These are phyloP conservation scores for Talaromyces funiculosus DNA, from an alignment of 2,329 filamentous ascomycete genomes.

Conservation along the genomic window DNA sequence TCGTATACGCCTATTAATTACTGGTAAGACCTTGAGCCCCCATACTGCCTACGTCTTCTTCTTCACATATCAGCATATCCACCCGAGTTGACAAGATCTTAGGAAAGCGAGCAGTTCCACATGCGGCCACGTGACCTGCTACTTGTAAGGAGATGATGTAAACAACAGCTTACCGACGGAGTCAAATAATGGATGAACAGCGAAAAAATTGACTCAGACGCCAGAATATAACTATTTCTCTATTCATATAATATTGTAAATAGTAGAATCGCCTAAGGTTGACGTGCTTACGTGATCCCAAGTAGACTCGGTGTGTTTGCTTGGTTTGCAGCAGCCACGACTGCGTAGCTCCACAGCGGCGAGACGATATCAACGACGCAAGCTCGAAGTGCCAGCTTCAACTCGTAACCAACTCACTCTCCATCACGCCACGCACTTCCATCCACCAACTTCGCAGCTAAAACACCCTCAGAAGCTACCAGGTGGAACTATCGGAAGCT, in stretches of 20 bases:
- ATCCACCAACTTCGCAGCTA: conserved; percentile 2
- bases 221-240: not conserved
- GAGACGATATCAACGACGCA: conserved; percentile 5
- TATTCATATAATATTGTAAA: not conserved
- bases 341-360: conserved; percentile 10
- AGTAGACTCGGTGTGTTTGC: not conserved
- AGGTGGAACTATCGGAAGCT: not conserved
- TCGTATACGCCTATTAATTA: not conserved
- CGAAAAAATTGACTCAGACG: no score
- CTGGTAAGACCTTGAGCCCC: not conserved
- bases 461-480: not conserved
- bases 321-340: conserved; percentile 4
- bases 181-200: not conserved
- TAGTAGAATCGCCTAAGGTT: not conserved
- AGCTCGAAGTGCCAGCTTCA: not conserved
- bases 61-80: not conserved
- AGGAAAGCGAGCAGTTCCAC: not conserved
- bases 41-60: not conserved
- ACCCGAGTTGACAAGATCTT: not conserved
- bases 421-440: not conserved
- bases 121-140: not conserved
- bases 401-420: not conserved
- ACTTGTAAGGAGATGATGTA: no score
- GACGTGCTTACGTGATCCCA: not conserved
- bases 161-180: not conserved